Conservation (phyloP, 345 rosid species). For the Ceriops tagal region DNA sequence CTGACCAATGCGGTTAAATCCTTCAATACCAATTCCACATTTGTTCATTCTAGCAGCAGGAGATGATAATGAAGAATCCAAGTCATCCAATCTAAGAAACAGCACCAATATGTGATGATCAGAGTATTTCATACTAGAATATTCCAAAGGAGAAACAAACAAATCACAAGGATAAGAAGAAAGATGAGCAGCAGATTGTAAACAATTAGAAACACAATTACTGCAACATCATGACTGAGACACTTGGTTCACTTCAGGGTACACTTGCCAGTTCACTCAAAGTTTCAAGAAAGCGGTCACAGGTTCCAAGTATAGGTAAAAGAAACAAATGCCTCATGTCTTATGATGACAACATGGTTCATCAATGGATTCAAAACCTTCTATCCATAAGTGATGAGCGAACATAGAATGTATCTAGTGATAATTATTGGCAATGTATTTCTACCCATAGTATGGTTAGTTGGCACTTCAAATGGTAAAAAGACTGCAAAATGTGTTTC, state of each 20-base stretch:
- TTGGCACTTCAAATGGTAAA: not conserved
- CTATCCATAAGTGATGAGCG: not conserved
- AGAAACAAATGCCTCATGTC: too few species aligned
- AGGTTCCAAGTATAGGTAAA: too few species aligned
- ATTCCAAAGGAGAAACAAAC: not conserved
- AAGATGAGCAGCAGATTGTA: not conserved
- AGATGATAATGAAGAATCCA: conserved; percentile 76
- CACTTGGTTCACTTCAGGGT: too few species aligned
- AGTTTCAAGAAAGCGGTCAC: too few species aligned
- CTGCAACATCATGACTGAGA: too few species aligned
- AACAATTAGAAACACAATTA: too few species aligned
- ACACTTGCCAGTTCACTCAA: too few species aligned
- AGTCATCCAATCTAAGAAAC: conserved; percentile 73
- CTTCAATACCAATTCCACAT: conserved; percentile 72
- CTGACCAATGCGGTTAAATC: conserved; percentile 42
- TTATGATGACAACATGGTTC: not conserved
- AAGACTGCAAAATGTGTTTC: not conserved
- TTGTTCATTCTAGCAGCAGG: conserved; percentile 54
- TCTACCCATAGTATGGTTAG: too few species aligned
- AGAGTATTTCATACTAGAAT: not conserved
- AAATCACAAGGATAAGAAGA: not conserved
- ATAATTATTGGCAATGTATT: not conserved
- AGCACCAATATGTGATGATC: conserved; percentile 7
- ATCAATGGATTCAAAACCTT: not conserved
- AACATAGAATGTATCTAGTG: not conserved